These are phyloP conservation scores for Penicillium mononematosum DNA, from an alignment of 495 filamentous ascomycete genomes.

Conservation along the genomic window DNA sequence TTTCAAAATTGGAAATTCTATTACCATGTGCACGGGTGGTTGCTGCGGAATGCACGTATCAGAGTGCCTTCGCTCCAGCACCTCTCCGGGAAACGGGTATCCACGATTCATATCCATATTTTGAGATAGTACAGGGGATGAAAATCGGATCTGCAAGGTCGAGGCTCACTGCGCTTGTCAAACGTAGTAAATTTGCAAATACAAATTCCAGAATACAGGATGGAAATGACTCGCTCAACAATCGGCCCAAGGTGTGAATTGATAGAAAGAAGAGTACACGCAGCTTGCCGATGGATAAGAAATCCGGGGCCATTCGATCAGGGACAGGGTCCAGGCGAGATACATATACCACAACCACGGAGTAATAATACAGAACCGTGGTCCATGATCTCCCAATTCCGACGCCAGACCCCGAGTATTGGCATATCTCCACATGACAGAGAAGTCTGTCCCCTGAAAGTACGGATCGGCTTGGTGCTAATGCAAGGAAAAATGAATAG, in stretches of 20 bases:
- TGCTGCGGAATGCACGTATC: constrained; percentile 20
- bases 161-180: not conserved
- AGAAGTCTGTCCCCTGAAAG: constrained; percentile 12
- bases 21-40: constrained; percentile 19
- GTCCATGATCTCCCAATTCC: constrained; percentile 6
- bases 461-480: constrained; percentile 9
- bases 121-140: not conserved
- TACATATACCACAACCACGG: constrained; percentile 4
- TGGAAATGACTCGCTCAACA: not conserved
- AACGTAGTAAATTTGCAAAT: not conserved
- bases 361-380: constrained; percentile 3
- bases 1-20: not conserved
- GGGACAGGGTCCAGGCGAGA: constrained; percentile 5
- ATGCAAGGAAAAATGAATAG: constrained; percentile 32
- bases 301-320: constrained; percentile 10
- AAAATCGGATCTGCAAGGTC: not conserved
- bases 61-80: constrained; percentile 27
- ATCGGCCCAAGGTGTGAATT: not conserved
- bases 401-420: constrained; percentile 7
- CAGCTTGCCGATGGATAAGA: constrained; percentile 13
- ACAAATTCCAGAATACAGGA: not conserved
- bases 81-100: constrained; percentile 15
- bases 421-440: constrained; percentile 16
- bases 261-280: not conserved
- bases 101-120: constrained; percentile 22